phyloP scores from a whole-genome alignment of 1,139 yeast species.

The Scheffersomyces lignicola region DNA sequence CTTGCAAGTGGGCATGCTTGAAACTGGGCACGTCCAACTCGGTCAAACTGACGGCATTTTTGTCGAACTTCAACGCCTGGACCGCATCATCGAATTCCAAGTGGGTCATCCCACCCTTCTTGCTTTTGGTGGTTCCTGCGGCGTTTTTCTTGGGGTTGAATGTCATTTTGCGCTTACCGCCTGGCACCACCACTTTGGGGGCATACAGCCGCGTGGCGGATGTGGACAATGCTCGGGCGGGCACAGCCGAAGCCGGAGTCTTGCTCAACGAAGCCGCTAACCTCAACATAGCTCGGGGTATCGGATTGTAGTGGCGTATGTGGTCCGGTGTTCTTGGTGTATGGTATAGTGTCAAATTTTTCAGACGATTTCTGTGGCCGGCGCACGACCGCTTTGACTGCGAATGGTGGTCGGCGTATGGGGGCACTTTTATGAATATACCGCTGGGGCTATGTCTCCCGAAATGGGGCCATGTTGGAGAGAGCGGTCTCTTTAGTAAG shows the following conservation, averaged over 20 bases:
- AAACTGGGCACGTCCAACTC: constrained; percentile 18
- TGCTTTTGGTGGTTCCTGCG: constrained; percentile 24
- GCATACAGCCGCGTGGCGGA: constrained; percentile 14
- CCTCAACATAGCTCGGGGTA: constrained; percentile 8
- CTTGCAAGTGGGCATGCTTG: constrained; percentile 10
- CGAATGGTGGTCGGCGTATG: no score
- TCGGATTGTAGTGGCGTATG: no score
- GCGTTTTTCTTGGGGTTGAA: constrained; percentile 1
- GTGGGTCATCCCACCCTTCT: constrained; percentile 48
- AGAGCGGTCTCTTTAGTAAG: no score
- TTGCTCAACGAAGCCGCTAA: constrained; percentile 2
- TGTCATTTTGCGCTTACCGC: constrained; percentile 1
- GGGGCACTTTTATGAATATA: no score
- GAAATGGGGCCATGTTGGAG: no score
- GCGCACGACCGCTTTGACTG: no score
- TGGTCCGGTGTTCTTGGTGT: no score
- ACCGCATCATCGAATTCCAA: constrained; percentile 43
- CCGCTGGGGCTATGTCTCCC: no score
- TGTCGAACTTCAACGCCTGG: constrained; percentile 34
- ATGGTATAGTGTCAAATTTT: no score
- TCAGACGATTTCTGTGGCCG: no score
- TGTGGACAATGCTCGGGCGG: constrained; percentile 7
- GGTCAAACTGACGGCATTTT: constrained; percentile 24
- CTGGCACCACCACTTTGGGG: constrained; percentile 13
- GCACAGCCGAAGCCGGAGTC: neutral